Evolutionary conservation across 495 filamentous ascomycete genomes (phyloP).

Genomic region (Poronia punctata): DNA sequence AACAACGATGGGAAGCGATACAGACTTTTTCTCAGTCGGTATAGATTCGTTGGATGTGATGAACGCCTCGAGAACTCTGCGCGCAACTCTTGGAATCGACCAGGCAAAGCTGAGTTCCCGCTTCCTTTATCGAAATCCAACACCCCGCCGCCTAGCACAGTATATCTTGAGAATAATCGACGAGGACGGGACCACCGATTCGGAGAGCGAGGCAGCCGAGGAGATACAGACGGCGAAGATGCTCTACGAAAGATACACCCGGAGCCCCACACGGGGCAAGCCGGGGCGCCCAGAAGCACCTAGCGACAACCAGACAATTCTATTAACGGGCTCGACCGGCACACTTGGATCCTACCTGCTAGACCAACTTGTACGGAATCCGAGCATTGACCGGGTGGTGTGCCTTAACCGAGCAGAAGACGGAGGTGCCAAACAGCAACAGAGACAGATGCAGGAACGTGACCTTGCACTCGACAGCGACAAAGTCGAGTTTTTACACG

Average conservation of each 20-base stretch:
- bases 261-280: constrained; percentile 11
- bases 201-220: background rate
- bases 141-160: constrained; percentile 18
- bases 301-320: constrained; percentile 26
- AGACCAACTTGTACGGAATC: constrained; percentile 22
- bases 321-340: constrained; percentile 52
- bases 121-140: constrained; percentile 27
- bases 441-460: constrained; percentile 14
- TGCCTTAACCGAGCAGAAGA: constrained; percentile 45
- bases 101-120: constrained; percentile 19
- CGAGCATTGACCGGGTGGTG: constrained; percentile 34
- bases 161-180: constrained; percentile 15
- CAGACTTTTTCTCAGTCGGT: constrained; percentile 29
- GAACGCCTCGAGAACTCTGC: constrained; percentile 21
- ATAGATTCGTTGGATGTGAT: constrained; percentile 46
- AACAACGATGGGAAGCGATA: constrained; percentile 21
- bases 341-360: constrained; percentile 47
- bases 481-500: constrained; percentile 40
- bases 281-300: constrained; percentile 18
- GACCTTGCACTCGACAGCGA: constrained; percentile 21
- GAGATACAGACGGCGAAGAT: background rate
- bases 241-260: constrained; percentile 23
- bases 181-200: constrained; percentile 1
- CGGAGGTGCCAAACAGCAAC: constrained; percentile 20
- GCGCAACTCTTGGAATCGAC: constrained; percentile 12